These are phyloP conservation scores for Neoboletus subvelutipes DNA, from an alignment of 768 basidiomycete species.

Conservation along the genomic window DNA sequence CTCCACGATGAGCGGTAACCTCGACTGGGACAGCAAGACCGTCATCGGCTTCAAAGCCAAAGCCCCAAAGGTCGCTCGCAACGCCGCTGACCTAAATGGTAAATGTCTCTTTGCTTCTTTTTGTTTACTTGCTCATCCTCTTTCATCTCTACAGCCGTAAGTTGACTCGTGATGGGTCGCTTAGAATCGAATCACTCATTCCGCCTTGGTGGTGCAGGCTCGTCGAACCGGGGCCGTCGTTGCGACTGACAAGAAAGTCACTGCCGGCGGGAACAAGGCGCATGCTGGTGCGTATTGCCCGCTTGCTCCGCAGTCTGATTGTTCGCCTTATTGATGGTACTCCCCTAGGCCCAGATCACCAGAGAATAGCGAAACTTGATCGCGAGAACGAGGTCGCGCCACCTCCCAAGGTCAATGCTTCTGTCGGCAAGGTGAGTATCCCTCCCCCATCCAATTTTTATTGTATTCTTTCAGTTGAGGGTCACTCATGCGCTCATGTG, in stretches of 20 bases:
- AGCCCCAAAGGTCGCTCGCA: constrained; percentile 64
- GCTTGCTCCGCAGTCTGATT: not conserved
- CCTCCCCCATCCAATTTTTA: not conserved
- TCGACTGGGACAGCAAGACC: constrained; percentile 69
- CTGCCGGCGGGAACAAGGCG: constrained; percentile 71
- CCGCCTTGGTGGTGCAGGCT: constrained; percentile 49
- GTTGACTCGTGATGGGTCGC: constrained; percentile 23
- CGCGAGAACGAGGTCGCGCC: constrained; percentile 95
- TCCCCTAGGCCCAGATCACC: constrained; percentile 83
- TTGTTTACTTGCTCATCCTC: constrained; percentile 14
- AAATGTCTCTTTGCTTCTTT: not conserved
- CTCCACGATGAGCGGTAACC: constrained; percentile 42
- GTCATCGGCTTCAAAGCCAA: constrained; percentile 72
- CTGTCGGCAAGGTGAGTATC: constrained; percentile 65
- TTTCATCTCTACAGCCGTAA: constrained; percentile 48
- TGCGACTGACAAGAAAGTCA: constrained; percentile 78
- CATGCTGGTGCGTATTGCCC: constrained; percentile 53
- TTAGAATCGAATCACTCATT: constrained; percentile 8
- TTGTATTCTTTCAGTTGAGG: not conserved
- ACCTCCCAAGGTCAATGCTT: constrained; percentile 72
- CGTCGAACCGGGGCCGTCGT: constrained; percentile 75
- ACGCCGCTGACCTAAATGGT: constrained; percentile 57
- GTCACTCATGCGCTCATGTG: constrained; percentile 4
- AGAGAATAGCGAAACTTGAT: constrained; percentile 90
- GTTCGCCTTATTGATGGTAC: not conserved